Conservation (phyloP, 2,329 filamentous ascomycete species). For the Pyrenochaeta sp. region DNA sequence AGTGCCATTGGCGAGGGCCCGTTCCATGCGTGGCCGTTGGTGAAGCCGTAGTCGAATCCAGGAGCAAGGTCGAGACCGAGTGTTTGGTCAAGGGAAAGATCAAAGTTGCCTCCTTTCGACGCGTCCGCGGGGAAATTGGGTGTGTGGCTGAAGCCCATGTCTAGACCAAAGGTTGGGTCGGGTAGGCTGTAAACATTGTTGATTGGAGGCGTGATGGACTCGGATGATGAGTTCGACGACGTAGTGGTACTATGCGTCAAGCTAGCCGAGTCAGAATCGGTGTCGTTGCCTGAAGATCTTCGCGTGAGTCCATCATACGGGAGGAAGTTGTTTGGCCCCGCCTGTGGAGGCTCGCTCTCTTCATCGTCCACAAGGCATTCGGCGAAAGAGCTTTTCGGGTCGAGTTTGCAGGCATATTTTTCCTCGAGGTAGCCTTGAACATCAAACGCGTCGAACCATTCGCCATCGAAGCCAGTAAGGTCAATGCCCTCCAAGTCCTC, state of each 20-base stretch:
- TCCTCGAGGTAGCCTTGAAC: slow-evolving; percentile 74
- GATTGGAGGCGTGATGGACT: slow-evolving; percentile 1
- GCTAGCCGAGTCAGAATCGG: slow-evolving; percentile 5
- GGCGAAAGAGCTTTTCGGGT: slow-evolving; percentile 66
- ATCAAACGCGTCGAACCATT: slow-evolving; percentile 80
- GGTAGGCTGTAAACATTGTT: slow-evolving; percentile 10
- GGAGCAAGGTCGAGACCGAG: slow-evolving; percentile 45
- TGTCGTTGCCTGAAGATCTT: slow-evolving; percentile 1
- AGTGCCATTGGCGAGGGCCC: slow-evolving; percentile 22
- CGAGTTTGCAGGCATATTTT: slow-evolving; percentile 68
- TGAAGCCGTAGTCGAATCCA: slow-evolving; percentile 29
- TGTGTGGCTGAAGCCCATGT: slow-evolving; percentile 23
- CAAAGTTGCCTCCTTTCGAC: slow-evolving; percentile 20
- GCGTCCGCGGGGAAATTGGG: slow-evolving; percentile 13
- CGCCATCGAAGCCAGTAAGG: slow-evolving; percentile 70
- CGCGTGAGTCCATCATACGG: not conserved
- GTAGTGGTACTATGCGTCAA: slow-evolving; percentile 6
- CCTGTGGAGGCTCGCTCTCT: slow-evolving; percentile 11
- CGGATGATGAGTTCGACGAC: slow-evolving; percentile 2
- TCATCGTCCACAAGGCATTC: slow-evolving; percentile 52
- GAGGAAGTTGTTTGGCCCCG: not conserved
- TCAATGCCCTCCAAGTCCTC: slow-evolving; percentile 52
- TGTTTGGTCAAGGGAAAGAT: slow-evolving; percentile 39
- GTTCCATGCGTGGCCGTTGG: slow-evolving; percentile 12
- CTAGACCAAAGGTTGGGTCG: slow-evolving; percentile 28